Percentiles rank a stretch among this genome's conserved stretches.
Evolutionary conservation across 2,329 filamentous ascomycete genomes (phyloP).

Genomic region (Xylaria sp.): DNA sequence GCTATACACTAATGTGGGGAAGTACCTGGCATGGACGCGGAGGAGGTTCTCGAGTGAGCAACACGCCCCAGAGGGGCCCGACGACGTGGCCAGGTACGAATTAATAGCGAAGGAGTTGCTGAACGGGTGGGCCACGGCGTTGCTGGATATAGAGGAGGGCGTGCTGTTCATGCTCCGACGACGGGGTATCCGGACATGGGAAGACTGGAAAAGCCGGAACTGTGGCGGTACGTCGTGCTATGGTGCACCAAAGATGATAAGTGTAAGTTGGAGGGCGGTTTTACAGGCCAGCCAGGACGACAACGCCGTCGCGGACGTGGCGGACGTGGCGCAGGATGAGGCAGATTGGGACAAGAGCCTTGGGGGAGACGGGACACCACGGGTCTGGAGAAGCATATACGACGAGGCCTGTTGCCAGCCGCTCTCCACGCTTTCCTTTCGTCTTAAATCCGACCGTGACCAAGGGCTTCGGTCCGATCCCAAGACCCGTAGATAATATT

Average conservation of each 20-base stretch:
- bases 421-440: constrained; percentile 10
- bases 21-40: background rate
- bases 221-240: constrained; percentile 44
- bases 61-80: background rate
- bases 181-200: constrained; percentile 35
- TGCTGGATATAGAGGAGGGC: constrained; percentile 37
- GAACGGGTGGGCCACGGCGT: constrained; percentile 23
- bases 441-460: constrained; percentile 28
- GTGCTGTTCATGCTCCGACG: constrained; percentile 32
- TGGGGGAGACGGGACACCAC: background rate
- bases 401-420: constrained; percentile 43
- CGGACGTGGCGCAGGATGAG: constrained; percentile 36
- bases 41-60: background rate
- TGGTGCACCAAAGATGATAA: background rate
- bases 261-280: no score
- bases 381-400: constrained; percentile 37
- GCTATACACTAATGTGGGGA: background rate
- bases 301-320: constrained; percentile 30
- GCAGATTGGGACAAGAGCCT: constrained; percentile 13
- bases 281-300: constrained; percentile 3
- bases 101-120: constrained; percentile 27
- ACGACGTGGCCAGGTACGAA: no score
- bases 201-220: constrained; percentile 42
- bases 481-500: background rate
- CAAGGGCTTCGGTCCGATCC: background rate